Evolutionary conservation across 306 rosid species (phyloP), one percentile per base, ranked within the genome.

Genomic region (Lathyrus aphaca): DNA sequence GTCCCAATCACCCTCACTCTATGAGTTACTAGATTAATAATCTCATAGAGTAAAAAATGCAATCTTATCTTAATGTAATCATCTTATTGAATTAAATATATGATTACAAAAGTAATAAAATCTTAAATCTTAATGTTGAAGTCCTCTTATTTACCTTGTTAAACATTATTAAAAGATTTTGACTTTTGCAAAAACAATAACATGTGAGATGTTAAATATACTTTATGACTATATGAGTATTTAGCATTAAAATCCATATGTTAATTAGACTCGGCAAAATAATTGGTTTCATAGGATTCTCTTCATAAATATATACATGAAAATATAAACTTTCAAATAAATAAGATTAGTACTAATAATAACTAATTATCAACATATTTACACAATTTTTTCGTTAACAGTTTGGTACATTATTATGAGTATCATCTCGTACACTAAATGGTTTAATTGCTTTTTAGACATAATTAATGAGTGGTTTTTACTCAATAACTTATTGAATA

Each of bases 141-240:
- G 14, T 12, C 14, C 45, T 12, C 45, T 40, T 40, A 12, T 53
- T 32, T 0, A 8, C 29, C 9, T 25, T 48, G 80, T n/a, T 49
- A 63, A 10, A 27, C 17, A 49, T 59, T 15, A 48, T 38, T 54
- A n/a, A 37, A 68, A 48, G 64, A 75, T 68, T 59, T 75, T 75
- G 74, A 75, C 80, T 75, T 59, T 23, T 15, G 57, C 43, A 37
- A 68, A 68, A 69, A 37, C 39, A 49, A n/a, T 23, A 13, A 18
- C 25, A 48, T 2, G n/a, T 2, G 11, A 17, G 25, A 32, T 32
- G 17, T 32, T 27, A 5, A 43, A 42, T 53, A 42, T 42, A 40
- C n/a, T 10, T 40, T 40, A 11, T 11, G 46, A 13, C 46, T 10
- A 42, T 11, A 13, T 11, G 14, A 11, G n/a, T 32, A 5, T 42